These are phyloP conservation scores for Candida pini DNA, from an alignment of 805 yeast species.

Conservation along the genomic window DNA sequence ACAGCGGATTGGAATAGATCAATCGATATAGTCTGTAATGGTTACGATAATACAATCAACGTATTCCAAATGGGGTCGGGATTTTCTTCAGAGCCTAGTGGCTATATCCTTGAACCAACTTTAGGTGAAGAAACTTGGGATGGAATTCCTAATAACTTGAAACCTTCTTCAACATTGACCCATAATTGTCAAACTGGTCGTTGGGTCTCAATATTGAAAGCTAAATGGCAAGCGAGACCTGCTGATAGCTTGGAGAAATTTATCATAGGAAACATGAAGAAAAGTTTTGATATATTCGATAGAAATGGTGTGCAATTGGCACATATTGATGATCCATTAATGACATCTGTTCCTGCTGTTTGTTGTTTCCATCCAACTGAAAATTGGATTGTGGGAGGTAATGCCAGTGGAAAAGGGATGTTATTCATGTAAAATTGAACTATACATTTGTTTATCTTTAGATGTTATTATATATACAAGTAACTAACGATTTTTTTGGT, in stretches of 20 bases:
- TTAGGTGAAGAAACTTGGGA: slow-evolving; percentile 17
- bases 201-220: slow-evolving; percentile 90
- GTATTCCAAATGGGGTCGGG: slow-evolving; percentile 51
- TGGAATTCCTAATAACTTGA: slow-evolving; percentile 35
- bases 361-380: slow-evolving; percentile 74
- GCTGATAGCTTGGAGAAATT: slow-evolving; percentile 72
- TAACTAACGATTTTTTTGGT: not conserved
- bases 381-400: slow-evolving; percentile 92
- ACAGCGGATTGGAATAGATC: slow-evolving; percentile 76
- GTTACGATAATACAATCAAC: slow-evolving; percentile 82
- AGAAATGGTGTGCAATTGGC: slow-evolving; percentile 74
- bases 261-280: slow-evolving; percentile 89
- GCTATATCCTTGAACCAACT: slow-evolving; percentile 11
- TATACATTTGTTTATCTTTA: too few relatives aligned
- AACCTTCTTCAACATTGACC: slow-evolving; percentile 58
- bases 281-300: slow-evolving; percentile 77
- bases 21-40: slow-evolving; percentile 78
- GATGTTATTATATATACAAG: not conserved
- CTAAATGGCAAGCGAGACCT: slow-evolving; percentile 79
- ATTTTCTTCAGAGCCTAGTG: slow-evolving; percentile 17
- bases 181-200: slow-evolving; percentile 97
- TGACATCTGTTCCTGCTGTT: slow-evolving; percentile 94
- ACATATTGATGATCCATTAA: slow-evolving; percentile 49
- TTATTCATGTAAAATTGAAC: slow-evolving; percentile 37
- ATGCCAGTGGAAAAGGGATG: slow-evolving; percentile 87